These are phyloP conservation scores for Amylocystis lapponica DNA, from an alignment of 768 basidiomycete species.

Conservation along the genomic window DNA sequence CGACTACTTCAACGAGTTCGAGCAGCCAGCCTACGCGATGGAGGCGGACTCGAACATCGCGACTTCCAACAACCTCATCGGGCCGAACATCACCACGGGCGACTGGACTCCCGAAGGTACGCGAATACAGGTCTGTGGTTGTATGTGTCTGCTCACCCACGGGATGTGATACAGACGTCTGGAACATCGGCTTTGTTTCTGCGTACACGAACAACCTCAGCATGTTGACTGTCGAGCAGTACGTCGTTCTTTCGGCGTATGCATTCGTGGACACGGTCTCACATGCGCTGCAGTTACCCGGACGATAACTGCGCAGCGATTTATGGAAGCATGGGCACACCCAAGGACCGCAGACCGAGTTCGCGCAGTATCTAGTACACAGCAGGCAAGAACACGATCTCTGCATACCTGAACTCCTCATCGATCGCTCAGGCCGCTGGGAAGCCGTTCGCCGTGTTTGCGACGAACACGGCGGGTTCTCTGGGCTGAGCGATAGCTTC, in stretches of 20 bases:
- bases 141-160: too few relatives aligned
- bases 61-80: slow-evolving; percentile 25
- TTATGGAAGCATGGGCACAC: slow-evolving; percentile 16
- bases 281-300: slow-evolving; percentile 28
- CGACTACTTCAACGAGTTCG: slow-evolving; percentile 29
- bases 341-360: slow-evolving; percentile 31
- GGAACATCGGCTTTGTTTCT: slow-evolving; percentile 25
- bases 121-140: not conserved
- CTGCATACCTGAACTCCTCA: slow-evolving; percentile 33
- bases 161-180: slow-evolving; percentile 16
- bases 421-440: slow-evolving; percentile 25
- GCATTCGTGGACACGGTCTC: not conserved
- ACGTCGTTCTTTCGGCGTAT: not conserved
- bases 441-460: slow-evolving; percentile 47
- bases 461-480: slow-evolving; percentile 50
- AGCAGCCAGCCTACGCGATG: slow-evolving; percentile 19
- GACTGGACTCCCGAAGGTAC: slow-evolving; percentile 25
- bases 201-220: slow-evolving; percentile 29
- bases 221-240: slow-evolving; percentile 38
- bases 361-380: slow-evolving; percentile 44
- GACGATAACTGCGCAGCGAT: slow-evolving; percentile 31
- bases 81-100: slow-evolving; percentile 25
- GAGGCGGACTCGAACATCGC: slow-evolving; percentile 15
- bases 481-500: slow-evolving; percentile 46
- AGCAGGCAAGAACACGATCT: slow-evolving; percentile 28